Evolutionary conservation across 2,329 filamentous ascomycete species (phyloP).

Genomic region (Exophiala xenobiotica): DNA sequence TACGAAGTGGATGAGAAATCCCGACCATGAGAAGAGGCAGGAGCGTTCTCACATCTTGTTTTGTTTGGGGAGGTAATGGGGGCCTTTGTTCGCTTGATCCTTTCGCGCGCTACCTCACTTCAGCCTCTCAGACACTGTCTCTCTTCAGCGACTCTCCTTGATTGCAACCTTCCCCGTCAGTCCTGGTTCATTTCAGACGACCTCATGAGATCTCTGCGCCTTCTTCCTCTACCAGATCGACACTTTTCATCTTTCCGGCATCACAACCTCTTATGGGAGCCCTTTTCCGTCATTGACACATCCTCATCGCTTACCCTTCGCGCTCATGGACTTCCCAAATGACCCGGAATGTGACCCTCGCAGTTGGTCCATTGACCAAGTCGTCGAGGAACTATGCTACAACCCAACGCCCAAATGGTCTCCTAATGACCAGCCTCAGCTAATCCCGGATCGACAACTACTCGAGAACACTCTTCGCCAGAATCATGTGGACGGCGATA

Average conservation of each 20-base stretch:
- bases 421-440: conserved; percentile 28
- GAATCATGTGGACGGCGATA: conserved; percentile 65
- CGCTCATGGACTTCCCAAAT: conserved; percentile 15
- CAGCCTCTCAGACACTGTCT: neutral
- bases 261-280: too few relatives aligned
- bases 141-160: neutral
- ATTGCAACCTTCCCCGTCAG: too few relatives aligned
- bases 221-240: too few relatives aligned
- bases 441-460: conserved; percentile 48
- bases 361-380: conserved; percentile 67
- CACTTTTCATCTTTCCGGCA: too few relatives aligned
- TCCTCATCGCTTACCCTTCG: too few relatives aligned
- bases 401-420: conserved; percentile 47
- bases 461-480: conserved; percentile 60
- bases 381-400: conserved; percentile 66
- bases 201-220: too few relatives aligned
- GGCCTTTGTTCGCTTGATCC: neutral
- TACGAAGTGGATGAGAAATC: too few relatives aligned
- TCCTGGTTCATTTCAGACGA: too few relatives aligned
- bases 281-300: too few relatives aligned
- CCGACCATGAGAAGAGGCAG: too few relatives aligned
- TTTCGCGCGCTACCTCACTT: neutral
- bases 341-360: conserved; percentile 63
- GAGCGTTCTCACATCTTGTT: neutral
- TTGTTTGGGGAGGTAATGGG: neutral